Evolutionary conservation across 1,284 basidiomycete species (phyloP).

Genomic region (Boletus austroedulis): DNA sequence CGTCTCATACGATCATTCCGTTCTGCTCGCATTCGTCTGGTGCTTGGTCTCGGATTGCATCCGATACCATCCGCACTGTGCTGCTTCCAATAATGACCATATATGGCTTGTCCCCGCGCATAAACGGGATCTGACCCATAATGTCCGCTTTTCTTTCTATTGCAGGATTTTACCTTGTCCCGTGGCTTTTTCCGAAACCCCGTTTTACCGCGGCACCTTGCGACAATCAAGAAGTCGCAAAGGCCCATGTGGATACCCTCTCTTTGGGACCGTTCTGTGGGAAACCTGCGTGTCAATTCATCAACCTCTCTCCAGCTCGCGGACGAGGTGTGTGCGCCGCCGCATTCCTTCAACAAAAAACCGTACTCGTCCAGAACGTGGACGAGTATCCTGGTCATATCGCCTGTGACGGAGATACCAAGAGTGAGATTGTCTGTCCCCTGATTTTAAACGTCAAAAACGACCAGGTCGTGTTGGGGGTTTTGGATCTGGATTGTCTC

Average conservation of each 20-base stretch:
- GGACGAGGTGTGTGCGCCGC: conserved; percentile 79
- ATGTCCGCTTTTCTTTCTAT: conserved; percentile 8
- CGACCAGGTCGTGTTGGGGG: conserved; percentile 55
- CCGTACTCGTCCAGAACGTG: conserved; percentile 70
- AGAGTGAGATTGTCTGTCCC: conserved; percentile 84
- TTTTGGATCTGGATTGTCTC: conserved; percentile 84
- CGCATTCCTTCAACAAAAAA: conserved; percentile 56
- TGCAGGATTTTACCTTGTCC: conserved; percentile 79
- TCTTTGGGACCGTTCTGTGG: conserved; percentile 85
- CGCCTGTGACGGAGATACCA: conserved; percentile 83
- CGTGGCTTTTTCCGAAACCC: conserved; percentile 58
- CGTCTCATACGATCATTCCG: background rate
- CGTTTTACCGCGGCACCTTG: conserved; percentile 21
- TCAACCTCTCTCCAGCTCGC: conserved; percentile 56
- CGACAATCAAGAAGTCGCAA: conserved; percentile 15
- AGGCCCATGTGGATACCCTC: conserved; percentile 36
- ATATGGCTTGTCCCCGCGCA: background rate
- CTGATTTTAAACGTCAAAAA: conserved; percentile 46
- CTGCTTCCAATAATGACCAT: background rate
- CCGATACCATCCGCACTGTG: background rate
- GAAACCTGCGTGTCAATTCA: conserved; percentile 84
- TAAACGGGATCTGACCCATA: background rate
- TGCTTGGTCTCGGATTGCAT: background rate
- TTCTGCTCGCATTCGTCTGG: background rate
- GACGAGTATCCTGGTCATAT: conserved; percentile 84